Conservation (phyloP, 129 eudicot species). For the Kitagawia praeruptora region DNA sequence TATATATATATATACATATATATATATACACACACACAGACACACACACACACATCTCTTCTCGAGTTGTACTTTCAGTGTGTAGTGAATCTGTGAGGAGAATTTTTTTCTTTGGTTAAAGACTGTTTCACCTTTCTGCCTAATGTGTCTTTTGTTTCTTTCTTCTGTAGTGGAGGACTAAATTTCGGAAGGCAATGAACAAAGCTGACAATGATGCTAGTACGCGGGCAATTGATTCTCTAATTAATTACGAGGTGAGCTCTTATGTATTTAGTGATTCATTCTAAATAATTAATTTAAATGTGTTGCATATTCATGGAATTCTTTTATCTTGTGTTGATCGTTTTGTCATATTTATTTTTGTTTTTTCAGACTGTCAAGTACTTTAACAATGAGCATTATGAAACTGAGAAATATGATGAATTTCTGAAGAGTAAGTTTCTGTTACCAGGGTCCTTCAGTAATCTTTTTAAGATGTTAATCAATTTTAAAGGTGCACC, state of each 20-base stretch:
- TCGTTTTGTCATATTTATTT: conserved; percentile 4
- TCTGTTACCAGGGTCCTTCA: neutral
- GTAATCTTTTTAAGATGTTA: neutral
- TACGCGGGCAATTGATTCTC: conserved; percentile 90
- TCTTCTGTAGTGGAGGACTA: conserved; percentile 84
- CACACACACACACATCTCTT: neutral
- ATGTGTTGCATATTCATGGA: conserved; percentile 1
- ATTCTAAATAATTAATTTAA: neutral
- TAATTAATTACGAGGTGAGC: conserved; percentile 84
- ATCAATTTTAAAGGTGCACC: neutral
- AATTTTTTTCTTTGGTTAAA: neutral
- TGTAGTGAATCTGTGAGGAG: neutral
- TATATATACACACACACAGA: neutral
- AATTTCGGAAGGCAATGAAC: conserved; percentile 95
- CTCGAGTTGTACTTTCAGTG: neutral
- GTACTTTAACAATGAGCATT: conserved; percentile 87
- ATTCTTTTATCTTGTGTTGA: neutral
- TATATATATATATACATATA: too few relatives aligned
- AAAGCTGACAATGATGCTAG: conserved; percentile 99
- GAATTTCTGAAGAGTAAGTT: conserved; percentile 69
- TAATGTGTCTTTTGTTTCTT: conserved; percentile 3
- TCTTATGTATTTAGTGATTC: conserved; percentile 9
- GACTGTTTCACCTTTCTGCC: neutral
- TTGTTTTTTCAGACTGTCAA: conserved; percentile 63
- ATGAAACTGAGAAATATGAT: conserved; percentile 78